Evolutionary conservation across 139 green algal genomes (phyloP).

Genomic region (Chlorella vulgaris): DNA sequence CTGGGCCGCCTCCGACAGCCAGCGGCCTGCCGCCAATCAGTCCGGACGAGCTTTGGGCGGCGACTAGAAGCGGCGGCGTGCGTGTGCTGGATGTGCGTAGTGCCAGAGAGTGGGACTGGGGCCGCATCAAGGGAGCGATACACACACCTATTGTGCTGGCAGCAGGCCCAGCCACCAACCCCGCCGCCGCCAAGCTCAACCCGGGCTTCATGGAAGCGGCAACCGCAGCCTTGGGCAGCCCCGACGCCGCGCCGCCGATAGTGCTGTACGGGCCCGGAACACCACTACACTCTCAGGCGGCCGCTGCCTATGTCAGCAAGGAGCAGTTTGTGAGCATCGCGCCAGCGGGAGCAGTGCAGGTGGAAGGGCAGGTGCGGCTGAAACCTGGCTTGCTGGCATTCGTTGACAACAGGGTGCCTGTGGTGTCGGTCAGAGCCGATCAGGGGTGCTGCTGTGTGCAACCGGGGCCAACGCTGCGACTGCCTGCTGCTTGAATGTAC

Average conservation of each 20-base stretch:
- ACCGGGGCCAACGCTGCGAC: neutral
- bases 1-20: neutral
- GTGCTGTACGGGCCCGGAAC: slow-evolving; percentile 24
- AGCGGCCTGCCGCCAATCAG: slow-evolving; percentile 13
- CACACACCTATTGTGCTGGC: slow-evolving; percentile 7
- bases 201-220: slow-evolving; percentile 19
- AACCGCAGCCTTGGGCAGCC: neutral
- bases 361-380: slow-evolving; percentile 1
- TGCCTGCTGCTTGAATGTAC: too few relatives aligned
- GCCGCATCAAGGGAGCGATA: slow-evolving; percentile 18
- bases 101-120: slow-evolving; percentile 26
- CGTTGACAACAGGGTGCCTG: too few relatives aligned
- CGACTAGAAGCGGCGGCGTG: neutral
- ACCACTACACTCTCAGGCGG: neutral
- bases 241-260: neutral
- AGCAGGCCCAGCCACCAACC: slow-evolving; percentile 7
- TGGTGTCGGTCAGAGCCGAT: too few relatives aligned
- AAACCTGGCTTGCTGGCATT: neutral
- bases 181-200: neutral
- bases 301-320: neutral
- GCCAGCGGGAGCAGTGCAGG: neutral
- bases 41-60: slow-evolving; percentile 16
- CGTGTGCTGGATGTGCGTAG: slow-evolving; percentile 28
- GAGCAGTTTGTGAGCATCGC: slow-evolving; percentile 33
- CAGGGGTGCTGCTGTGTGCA: neutral